Evolutionary conservation across 495 filamentous ascomycete genomes (phyloP).

Genomic region (Neurospora tetraspora): DNA sequence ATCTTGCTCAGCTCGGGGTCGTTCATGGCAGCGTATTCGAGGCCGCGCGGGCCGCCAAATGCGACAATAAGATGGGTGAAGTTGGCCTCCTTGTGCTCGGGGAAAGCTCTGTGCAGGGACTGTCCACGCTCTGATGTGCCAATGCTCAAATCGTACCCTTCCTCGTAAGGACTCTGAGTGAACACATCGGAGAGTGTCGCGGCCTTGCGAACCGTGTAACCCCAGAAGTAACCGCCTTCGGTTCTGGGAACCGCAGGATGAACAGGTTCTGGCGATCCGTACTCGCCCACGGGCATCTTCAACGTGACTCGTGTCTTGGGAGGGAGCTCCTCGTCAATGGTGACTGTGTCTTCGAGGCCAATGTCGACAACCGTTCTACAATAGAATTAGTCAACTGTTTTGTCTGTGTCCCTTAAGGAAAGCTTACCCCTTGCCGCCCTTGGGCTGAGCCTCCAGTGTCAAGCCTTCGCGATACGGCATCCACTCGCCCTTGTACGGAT

Average conservation of each 20-base stretch:
- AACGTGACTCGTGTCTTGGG: conserved; percentile 56
- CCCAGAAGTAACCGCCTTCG: conserved; percentile 69
- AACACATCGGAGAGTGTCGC: conserved; percentile 52
- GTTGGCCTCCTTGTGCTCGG: conserved; percentile 26
- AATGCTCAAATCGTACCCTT: conserved; percentile 58
- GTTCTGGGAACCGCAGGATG: conserved; percentile 51
- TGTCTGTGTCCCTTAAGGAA: background rate
- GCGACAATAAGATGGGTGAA: conserved; percentile 62
- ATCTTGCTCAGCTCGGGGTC: conserved; percentile 49
- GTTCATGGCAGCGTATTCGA: conserved; percentile 58
- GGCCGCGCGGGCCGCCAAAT: conserved; percentile 62
- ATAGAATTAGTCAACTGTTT: background rate
- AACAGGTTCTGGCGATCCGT: conserved; percentile 41
- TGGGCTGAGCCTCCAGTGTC: conserved; percentile 29
- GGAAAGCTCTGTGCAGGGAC: conserved; percentile 38
- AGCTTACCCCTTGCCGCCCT: conserved; percentile 27
- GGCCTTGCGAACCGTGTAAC: conserved; percentile 53
- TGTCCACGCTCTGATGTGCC: conserved; percentile 66
- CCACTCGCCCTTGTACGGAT: conserved; percentile 55
- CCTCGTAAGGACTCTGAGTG: conserved; percentile 51
- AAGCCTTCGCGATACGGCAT: conserved; percentile 65
- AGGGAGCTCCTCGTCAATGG: conserved; percentile 43
- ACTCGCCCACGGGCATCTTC: conserved; percentile 40
- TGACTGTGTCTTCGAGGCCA: conserved; percentile 43
- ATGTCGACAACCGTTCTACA: conserved; percentile 47